Evolutionary conservation across 768 basidiomycete species (phyloP).

Genomic region (Gyrodon lividus): DNA sequence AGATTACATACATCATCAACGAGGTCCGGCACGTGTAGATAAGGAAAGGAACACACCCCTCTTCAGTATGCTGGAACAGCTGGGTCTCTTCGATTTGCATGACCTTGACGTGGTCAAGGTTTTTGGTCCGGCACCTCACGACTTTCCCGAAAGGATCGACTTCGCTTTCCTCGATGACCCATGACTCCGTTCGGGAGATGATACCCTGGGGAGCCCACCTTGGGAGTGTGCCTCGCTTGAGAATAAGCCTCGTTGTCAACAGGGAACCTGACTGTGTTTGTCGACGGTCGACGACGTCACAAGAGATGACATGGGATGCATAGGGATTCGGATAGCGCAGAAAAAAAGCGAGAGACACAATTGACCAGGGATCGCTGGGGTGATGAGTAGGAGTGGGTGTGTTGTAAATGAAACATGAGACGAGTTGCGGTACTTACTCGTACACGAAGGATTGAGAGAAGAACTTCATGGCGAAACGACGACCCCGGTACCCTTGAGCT

Average conservation of each 20-base stretch:
- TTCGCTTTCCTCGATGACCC: slow-evolving; percentile 94
- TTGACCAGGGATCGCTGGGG: slow-evolving; percentile 87
- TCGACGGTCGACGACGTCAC: slow-evolving; percentile 88
- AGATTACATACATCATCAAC: slow-evolving; percentile 5
- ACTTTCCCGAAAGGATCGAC: slow-evolving; percentile 81
- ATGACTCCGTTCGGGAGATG: slow-evolving; percentile 81
- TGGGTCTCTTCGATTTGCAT: slow-evolving; percentile 90
- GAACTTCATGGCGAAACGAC: slow-evolving; percentile 51
- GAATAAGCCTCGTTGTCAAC: slow-evolving; percentile 84
- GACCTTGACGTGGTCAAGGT: slow-evolving; percentile 91
- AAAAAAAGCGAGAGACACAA: slow-evolving; percentile 91
- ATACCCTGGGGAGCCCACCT: slow-evolving; percentile 89
- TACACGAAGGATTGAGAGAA: slow-evolving; percentile 56
- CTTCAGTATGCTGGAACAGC: slow-evolving; percentile 61
- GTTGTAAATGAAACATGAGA: background rate
- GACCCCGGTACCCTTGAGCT: slow-evolving; percentile 30
- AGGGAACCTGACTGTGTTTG: slow-evolving; percentile 74
- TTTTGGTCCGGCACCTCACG: slow-evolving; percentile 78
- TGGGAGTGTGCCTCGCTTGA: slow-evolving; percentile 89
- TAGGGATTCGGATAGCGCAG: slow-evolving; percentile 96
- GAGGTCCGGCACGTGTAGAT: background rate
- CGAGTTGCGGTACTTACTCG: slow-evolving; percentile 40
- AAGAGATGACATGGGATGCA: slow-evolving; percentile 89
- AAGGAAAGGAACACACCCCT: slow-evolving; percentile 56
- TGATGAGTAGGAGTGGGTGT: slow-evolving; percentile 14